Evolutionary conservation across 176 grass and related monocot genomes (phyloP), one percentile per base, ranked within the genome.

Genomic region (Alopecurus myosuroides): DNA sequence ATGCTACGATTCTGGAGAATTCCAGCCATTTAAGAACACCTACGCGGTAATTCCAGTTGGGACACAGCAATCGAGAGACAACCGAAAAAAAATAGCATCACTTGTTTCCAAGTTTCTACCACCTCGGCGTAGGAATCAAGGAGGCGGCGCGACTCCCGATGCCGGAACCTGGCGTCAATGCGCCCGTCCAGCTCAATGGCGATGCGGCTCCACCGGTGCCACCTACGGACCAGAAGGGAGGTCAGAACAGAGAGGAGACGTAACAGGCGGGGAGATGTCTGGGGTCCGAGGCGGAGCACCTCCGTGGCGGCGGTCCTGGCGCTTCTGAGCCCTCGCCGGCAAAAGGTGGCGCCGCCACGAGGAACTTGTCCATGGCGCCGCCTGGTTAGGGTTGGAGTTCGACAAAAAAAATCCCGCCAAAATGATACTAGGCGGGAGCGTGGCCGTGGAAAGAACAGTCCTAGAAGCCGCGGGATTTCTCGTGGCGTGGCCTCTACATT

Each of bases 91-190:
- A 71, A 34, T 34, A 71, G 12, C 12, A 72, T 41, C 31, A 57
- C 9, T 20, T 12, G 25, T 70, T 71, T 39, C 48, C 14, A 48
- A 44, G 26, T 44, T 48, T 26, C 18, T 31, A 44, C 11, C 67
- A 97, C 93, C 93, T 98, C 85, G 2, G 85, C 39, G 35, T 85
- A 87, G 0, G 93, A 95, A 86, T 95, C 70, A 37, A 94, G 65
- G 64, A 95, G 91, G n/a, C 90, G 89, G 33, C 85, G 87, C 64
- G 88, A 92, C 22, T 92, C 76, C 61, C 83, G 49, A 76, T 89
- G 91, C 52, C 81, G 87, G 63, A 86, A 94, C 37, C 81, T 78
- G 70, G 86, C 61, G 74, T 87, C 81, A 9, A 92, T 60, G 31
- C 69, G 87, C 52, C 93, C 96, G 69, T 98, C 91, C 46, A 98